These are phyloP conservation scores for Lipomyces yamanashiensis DNA, from an alignment of 805 yeast genomes.

Conservation along the genomic window DNA sequence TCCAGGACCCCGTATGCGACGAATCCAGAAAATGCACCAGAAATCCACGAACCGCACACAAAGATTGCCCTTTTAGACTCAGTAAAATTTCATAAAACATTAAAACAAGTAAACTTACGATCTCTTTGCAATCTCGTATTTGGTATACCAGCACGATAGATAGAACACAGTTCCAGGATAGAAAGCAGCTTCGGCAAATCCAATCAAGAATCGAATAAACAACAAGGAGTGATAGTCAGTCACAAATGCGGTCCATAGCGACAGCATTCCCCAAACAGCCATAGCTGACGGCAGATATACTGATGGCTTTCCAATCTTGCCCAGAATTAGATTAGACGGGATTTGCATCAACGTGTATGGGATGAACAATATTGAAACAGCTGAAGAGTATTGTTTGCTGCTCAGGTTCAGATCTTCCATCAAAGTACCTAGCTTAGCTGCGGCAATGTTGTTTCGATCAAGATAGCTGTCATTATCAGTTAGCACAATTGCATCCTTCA, in stretches of 20 bases:
- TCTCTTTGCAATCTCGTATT: slow-evolving; percentile 56
- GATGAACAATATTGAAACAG: slow-evolving; percentile 55
- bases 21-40: slow-evolving; percentile 62
- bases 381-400: slow-evolving; percentile 52
- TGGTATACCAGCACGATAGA: slow-evolving; percentile 60
- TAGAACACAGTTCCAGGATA: slow-evolving; percentile 55
- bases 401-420: slow-evolving; percentile 49
- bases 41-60: slow-evolving; percentile 55
- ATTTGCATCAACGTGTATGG: slow-evolving; percentile 57
- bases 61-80: slow-evolving; percentile 46
- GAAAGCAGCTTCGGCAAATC: slow-evolving; percentile 57
- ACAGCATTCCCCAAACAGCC: slow-evolving; percentile 54
- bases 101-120: slow-evolving; percentile 39
- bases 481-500: not conserved
- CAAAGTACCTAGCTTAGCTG: slow-evolving; percentile 53
- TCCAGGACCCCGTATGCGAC: slow-evolving; percentile 59
- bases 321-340: slow-evolving; percentile 56
- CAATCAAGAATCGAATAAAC: slow-evolving; percentile 53
- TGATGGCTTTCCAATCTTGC: slow-evolving; percentile 57
- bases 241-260: slow-evolving; percentile 55
- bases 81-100: not conserved
- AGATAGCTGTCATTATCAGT: slow-evolving; percentile 43
- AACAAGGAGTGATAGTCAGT: slow-evolving; percentile 52
- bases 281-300: slow-evolving; percentile 55
- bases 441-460: slow-evolving; percentile 55